These are phyloP conservation scores for Poa annua DNA, from an alignment of 176 grass and related monocot species.

Conservation along the genomic window DNA sequence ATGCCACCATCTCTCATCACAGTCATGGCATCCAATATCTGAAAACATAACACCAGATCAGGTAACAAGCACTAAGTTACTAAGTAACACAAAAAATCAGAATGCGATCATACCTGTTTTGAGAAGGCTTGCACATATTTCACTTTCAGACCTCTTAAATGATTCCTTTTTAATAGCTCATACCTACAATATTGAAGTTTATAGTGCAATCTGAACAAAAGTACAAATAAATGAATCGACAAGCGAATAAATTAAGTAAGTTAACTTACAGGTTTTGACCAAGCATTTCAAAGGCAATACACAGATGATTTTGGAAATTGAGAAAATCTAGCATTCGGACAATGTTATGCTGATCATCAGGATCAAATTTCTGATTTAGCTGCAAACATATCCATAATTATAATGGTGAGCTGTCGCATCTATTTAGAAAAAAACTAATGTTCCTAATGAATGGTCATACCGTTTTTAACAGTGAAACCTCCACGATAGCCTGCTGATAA, in stretches of 20 bases:
- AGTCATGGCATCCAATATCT: conserved; percentile 95
- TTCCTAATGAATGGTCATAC: conserved; percentile 49
- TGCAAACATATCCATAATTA: conserved; percentile 52
- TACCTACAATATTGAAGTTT: conserved; percentile 64
- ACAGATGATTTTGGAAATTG: conserved; percentile 79
- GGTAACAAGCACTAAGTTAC: conserved; percentile 31
- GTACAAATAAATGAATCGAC: background rate
- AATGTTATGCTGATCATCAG: conserved; percentile 92
- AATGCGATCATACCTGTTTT: conserved; percentile 68
- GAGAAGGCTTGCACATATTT: conserved; percentile 83
- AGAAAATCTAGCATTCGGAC: conserved; percentile 96
- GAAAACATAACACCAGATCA: conserved; percentile 36
- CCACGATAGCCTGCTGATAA: conserved; percentile 77
- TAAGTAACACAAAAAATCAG: conserved; percentile 15
- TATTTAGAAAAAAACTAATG: conserved; percentile 29
- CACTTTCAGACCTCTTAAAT: conserved; percentile 83
- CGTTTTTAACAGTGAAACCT: conserved; percentile 79
- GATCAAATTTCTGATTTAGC: conserved; percentile 90
- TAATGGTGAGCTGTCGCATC: conserved; percentile 10
- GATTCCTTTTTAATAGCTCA: conserved; percentile 86
- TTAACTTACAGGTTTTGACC: conserved; percentile 90
- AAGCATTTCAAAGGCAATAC: conserved; percentile 98
- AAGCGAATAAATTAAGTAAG: conserved; percentile 1
- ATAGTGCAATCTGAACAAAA: conserved; percentile 2
- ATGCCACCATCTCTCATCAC: conserved; percentile 96